Conservation (phyloP, 768 basidiomycete genomes). For the Lactarius indigo region DNA sequence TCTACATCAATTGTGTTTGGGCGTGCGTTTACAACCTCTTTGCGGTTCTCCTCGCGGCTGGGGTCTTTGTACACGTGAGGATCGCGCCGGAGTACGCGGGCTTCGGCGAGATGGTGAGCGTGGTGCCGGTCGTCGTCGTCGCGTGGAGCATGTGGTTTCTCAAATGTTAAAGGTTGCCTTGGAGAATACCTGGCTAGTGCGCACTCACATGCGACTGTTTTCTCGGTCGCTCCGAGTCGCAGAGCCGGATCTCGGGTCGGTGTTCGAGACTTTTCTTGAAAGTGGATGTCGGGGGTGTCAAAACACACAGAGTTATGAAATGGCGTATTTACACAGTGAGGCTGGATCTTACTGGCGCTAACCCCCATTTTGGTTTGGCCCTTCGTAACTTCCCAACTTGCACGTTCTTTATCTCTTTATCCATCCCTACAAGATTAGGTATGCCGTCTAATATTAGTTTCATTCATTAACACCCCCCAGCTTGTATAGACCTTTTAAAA, state of each 20-base stretch:
- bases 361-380: too few relatives aligned
- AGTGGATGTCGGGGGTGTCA: not conserved
- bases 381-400: too few relatives aligned
- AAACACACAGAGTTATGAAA: too few relatives aligned
- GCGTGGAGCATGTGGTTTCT: conserved; percentile 28
- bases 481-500: too few relatives aligned
- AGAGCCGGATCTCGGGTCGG: not conserved
- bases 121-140: conserved; percentile 39
- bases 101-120: conserved; percentile 42
- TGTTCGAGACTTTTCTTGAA: not conserved
- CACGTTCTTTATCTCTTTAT: too few relatives aligned
- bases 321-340: too few relatives aligned
- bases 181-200: not conserved
- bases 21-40: conserved; percentile 41
- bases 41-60: conserved; percentile 47
- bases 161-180: not conserved
- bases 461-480: too few relatives aligned
- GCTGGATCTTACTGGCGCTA: too few relatives aligned
- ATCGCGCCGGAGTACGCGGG: conserved; percentile 43
- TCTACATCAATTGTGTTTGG: conserved; percentile 38
- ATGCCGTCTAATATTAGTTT: too few relatives aligned
- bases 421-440: too few relatives aligned
- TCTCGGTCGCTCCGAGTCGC: not conserved
- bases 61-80: conserved; percentile 40
- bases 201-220: not conserved